Base-by-base conservation (phyloP, 2,329 filamentous ascomycete species). In the Coleophoma crateriformis region DNA sequence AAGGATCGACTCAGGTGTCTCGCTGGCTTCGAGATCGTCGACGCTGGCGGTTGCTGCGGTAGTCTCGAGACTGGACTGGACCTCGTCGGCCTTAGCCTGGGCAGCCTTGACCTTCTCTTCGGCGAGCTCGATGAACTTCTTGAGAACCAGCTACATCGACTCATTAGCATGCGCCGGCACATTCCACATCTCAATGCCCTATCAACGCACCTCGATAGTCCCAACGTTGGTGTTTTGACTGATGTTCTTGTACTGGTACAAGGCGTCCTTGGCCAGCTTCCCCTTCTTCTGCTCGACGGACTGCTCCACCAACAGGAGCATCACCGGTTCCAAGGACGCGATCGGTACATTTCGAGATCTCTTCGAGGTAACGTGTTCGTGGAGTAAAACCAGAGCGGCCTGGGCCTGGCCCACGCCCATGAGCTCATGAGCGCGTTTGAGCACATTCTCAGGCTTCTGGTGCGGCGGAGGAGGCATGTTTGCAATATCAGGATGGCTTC, bases 171-270 rank as follows among this genome's bases (percentile, higher is more conserved):
- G 7, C 8, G 17, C 19, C 19, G 32, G 37, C 35, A 33, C 43
- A 41, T 27, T 27, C 43, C 27, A 20, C 14, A n/a, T 15, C 32
- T 34, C 47, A 19, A 14, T 32, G n/a, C 50, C 39, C 10, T 35
- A 42, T 17, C 27, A 41, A 46, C 68, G 53, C 74, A 90, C 87
- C 83, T 97, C 94, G 69, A 99, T 99, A 54, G 94, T 99, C 62
- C 84, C 90, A 60, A 99, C 90, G 68, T 97, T 97, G 62, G 92
- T 96, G 76, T 99, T 99, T 72, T 99, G 94, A 49, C 91, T 92
- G 61, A 96, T 97, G 72, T 99, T 99, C 81, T 99, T 99, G 82
- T 99, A 99, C 71, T 96, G 94, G 71, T 97, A 99, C 45, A 99
- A 81, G 54, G 94, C 94, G 75, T 99, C 94, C 80, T 99, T 99